Evolutionary conservation across 768 basidiomycete species (phyloP).

Genomic region (Podaxis pistillaris): DNA sequence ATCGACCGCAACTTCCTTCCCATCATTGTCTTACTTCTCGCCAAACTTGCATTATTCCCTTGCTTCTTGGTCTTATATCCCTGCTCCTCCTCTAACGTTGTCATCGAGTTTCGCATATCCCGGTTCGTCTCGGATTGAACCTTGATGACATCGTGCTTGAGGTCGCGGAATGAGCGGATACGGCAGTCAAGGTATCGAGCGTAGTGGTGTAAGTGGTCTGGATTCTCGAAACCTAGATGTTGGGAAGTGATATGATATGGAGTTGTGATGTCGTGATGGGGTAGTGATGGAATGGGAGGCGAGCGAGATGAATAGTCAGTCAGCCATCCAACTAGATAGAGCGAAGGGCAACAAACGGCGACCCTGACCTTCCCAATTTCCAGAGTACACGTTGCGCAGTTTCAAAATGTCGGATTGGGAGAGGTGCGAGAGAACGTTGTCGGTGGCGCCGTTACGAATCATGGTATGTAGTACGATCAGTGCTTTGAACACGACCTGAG

Average conservation of each 20-base stretch:
- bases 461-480: conserved; percentile 93
- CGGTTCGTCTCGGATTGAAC: conserved; percentile 94
- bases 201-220: conserved; percentile 85
- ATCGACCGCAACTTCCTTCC: conserved; percentile 86
- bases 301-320: neutral
- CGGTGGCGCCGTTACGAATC: conserved; percentile 95
- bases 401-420: conserved; percentile 80
- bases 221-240: conserved; percentile 73
- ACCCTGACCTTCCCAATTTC: conserved; percentile 80
- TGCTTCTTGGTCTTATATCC: conserved; percentile 30
- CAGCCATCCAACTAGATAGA: neutral
- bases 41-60: conserved; percentile 31
- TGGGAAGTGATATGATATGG: neutral
- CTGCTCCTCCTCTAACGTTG: conserved; percentile 58
- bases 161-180: conserved; percentile 82
- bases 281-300: conserved; percentile 15
- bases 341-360: neutral
- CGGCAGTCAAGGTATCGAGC: conserved; percentile 86
- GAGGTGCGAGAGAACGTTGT: conserved; percentile 85
- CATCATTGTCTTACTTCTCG: conserved; percentile 73
- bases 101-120: conserved; percentile 67
- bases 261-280: conserved; percentile 1
- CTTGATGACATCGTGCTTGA: conserved; percentile 91
- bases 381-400: conserved; percentile 76
- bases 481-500: conserved; percentile 97